Percentiles rank a stretch among this genome's conserved stretches.
Evolutionary conservation across 2,329 filamentous ascomycete genomes (phyloP).

Genomic region (Metarhizium humberi): DNA sequence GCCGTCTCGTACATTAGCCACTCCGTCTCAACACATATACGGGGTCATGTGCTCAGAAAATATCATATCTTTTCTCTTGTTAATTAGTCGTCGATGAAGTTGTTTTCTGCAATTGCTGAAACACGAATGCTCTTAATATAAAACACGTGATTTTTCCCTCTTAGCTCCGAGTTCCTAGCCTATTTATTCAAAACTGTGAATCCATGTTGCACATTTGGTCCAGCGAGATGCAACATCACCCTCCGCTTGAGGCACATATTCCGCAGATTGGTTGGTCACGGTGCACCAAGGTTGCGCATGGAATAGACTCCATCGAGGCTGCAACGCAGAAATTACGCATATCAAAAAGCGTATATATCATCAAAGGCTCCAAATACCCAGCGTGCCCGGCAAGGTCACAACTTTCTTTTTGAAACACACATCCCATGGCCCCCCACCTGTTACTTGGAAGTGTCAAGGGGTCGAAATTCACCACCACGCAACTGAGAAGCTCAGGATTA

Average conservation of each 20-base stretch:
- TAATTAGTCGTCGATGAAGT: not conserved
- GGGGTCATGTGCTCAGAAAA: not conserved
- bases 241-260: not conserved
- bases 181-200: not conserved
- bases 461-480: not conserved
- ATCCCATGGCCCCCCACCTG: not conserved
- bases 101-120: not conserved
- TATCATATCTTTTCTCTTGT: not conserved
- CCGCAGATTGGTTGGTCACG: not conserved
- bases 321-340: not conserved
- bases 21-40: not conserved
- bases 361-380: not conserved
- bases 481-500: not conserved
- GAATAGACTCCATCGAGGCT: not conserved
- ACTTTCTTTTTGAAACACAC: not conserved
- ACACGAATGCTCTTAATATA: not conserved
- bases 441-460: not conserved
- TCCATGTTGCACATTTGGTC: not conserved
- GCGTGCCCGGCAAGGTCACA: not conserved
- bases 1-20: not conserved
- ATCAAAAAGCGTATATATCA: not conserved
- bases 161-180: not conserved
- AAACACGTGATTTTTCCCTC: not conserved
- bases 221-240: not conserved
- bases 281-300: not conserved